These are phyloP conservation scores for Aspergillus fijiensis DNA, from an alignment of 2,329 filamentous ascomycete species.

Conservation along the genomic window DNA sequence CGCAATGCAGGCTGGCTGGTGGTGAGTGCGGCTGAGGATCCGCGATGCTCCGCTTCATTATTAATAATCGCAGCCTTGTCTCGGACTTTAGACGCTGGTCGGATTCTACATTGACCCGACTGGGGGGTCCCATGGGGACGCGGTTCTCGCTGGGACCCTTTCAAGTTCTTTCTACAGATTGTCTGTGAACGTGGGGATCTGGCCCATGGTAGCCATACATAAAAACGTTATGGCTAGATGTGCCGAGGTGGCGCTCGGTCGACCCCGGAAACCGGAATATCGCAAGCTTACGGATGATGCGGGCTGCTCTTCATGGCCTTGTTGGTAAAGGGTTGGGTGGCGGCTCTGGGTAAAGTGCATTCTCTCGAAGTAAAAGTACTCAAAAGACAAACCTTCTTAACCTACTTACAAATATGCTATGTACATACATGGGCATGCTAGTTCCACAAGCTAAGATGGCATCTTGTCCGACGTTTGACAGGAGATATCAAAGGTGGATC, in stretches of 20 bases:
- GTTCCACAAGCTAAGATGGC: background rate
- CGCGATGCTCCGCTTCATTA: background rate
- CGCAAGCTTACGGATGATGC: no score
- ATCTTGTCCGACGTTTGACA: background rate
- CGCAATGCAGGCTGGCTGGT: background rate
- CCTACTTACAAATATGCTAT: no score
- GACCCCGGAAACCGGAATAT: no score
- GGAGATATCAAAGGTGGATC: background rate
- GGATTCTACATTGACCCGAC: background rate
- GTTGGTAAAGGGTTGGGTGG: no score
- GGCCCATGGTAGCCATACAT: background rate
- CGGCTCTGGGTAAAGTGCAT: no score
- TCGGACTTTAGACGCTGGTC: background rate
- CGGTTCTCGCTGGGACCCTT: background rate
- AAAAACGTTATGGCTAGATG: background rate
- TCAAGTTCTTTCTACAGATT: background rate
- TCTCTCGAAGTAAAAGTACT: no score
- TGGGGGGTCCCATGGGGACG: background rate
- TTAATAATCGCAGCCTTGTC: background rate
- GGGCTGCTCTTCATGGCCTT: no score
- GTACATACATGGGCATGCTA: background rate
- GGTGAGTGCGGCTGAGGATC: slow-evolving; percentile 1
- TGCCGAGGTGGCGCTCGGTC: background rate
- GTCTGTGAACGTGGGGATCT: background rate
- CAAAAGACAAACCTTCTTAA: no score